Percentiles rank a stretch among this genome's conserved stretches.
These are phyloP conservation scores for Metschnikowia shivogae DNA, from an alignment of 805 yeast genomes.

Conservation along the genomic window DNA sequence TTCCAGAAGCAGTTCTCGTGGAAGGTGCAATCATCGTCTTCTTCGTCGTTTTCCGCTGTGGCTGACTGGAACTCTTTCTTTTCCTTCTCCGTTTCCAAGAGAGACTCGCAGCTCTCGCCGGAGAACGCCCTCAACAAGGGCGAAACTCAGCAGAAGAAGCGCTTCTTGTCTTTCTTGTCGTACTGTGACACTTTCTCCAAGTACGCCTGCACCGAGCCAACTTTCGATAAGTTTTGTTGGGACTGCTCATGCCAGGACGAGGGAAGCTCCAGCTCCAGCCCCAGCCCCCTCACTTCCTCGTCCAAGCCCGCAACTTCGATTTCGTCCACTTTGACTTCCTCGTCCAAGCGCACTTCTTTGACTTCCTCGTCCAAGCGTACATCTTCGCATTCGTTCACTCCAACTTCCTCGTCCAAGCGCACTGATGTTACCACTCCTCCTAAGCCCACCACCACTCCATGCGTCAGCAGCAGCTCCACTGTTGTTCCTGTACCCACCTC, in stretches of 20 bases:
- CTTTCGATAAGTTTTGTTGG: constrained; percentile 8
- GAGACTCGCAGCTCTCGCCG: constrained; percentile 1
- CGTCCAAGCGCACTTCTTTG: not conserved
- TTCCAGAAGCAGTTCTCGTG: constrained; percentile 1
- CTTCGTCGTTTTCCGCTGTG: not conserved
- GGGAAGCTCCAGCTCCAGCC: not conserved
- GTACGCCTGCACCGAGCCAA: not conserved
- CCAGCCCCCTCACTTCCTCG: no score
- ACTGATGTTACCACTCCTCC: not conserved
- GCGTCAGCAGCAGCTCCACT: no score
- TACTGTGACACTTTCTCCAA: not conserved
- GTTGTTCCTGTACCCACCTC: not conserved
- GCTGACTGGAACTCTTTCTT: not conserved
- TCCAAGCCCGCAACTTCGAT: not conserved
- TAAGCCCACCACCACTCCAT: not conserved
- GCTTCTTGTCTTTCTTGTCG: constrained; percentile 1
- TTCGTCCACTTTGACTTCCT: not conserved
- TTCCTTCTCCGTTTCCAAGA: not conserved
- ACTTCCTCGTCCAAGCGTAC: not conserved
- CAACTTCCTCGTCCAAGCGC: not conserved
- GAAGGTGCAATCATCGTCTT: not conserved
- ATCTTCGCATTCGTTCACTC: not conserved
- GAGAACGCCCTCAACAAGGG: not conserved
- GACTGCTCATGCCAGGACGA: constrained; percentile 1
- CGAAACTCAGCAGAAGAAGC: constrained; percentile 3